These are phyloP conservation scores for Chimonanthus salicifolius DNA, from an alignment of 164 flowering plant genomes.

Conservation along the genomic window DNA sequence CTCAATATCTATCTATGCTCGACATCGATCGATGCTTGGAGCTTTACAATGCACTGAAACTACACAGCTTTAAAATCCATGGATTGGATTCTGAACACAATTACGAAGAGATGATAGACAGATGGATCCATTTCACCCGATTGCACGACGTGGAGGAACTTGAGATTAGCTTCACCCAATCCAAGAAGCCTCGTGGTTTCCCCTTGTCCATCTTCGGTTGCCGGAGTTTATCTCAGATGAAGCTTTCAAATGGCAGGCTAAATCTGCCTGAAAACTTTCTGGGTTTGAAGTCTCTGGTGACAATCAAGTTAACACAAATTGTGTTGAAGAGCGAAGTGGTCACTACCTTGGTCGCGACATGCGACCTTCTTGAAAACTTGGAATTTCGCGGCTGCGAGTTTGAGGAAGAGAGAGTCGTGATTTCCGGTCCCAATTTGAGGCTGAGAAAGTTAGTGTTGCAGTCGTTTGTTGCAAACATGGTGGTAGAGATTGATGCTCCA, in stretches of 20 bases:
- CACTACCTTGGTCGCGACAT: neutral
- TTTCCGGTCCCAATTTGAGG: neutral
- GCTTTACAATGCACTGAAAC: neutral
- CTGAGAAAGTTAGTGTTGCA: neutral
- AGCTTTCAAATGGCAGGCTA: neutral
- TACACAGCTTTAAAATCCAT: neutral
- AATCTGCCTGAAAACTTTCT: neutral
- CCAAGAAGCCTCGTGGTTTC: neutral
- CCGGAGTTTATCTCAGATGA: neutral
- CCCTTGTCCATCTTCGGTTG: neutral
- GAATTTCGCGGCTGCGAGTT: neutral
- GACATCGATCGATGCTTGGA: neutral
- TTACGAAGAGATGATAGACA: neutral
- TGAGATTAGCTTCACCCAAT: neutral
- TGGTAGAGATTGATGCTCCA: neutral
- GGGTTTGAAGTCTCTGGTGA: neutral
- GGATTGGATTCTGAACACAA: neutral
- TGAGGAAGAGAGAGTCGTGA: neutral
- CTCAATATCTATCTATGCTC: too few species aligned
- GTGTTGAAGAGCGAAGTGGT: neutral
- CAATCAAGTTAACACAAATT: neutral
- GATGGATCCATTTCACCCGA: neutral
- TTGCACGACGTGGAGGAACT: neutral
- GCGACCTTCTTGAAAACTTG: neutral
- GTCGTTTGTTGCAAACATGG: too few species aligned